Base-by-base conservation (phyloP, 2,329 filamentous ascomycete genomes). In the Pseudogymnoascus sp. region DNA sequence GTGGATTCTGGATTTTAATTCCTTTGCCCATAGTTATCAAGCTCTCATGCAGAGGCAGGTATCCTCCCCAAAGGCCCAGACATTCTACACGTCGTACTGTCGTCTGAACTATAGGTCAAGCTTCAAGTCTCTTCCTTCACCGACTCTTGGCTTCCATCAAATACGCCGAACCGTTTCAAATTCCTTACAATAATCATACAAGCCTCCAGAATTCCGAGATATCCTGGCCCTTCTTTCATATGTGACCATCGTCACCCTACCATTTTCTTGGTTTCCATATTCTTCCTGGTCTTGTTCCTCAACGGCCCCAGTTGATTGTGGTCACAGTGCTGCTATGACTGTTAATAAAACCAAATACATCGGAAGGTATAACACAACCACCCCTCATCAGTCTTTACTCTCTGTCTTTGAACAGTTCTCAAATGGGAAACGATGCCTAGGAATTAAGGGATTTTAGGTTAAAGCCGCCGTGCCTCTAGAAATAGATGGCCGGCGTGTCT, bases 371-470 rank as follows among this genome's bases (percentile, higher is more conserved):
- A 8, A 8, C 17, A 57, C n/a, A 28, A 15, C 3, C n/a, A 31
- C 50, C 26, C 50, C 26, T 33, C 10, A 57, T 33, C 28, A 15
- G n/a, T 33, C 50, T 57, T 33, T 33, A 5, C n/a, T 33, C 6
- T 33, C 50, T 33, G n/a, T 57, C n/a, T 13, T 33, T 5, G 15
- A 57, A 19, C n/a, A 33, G 28, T 11, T 31, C 50, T 57, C 28
- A 57, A 57, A 19, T 31, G 50, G 47, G 50, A 57, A 33, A 57
- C 26, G 50, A 57, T 57, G 50, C 28, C 50, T 57, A 57, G 50
- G 50, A 57, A 57, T 57, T 57, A 57, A 57, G 50, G 50, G 50
- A 57, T 57, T 57, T 57, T 57, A 57, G 50, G 50, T 57, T 17
- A 19, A 57, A 33, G 26, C 50, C 26, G 26, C 28, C n/a, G 28